Conservation (phyloP, 345 rosid species). For the Corchorus olitorius region DNA sequence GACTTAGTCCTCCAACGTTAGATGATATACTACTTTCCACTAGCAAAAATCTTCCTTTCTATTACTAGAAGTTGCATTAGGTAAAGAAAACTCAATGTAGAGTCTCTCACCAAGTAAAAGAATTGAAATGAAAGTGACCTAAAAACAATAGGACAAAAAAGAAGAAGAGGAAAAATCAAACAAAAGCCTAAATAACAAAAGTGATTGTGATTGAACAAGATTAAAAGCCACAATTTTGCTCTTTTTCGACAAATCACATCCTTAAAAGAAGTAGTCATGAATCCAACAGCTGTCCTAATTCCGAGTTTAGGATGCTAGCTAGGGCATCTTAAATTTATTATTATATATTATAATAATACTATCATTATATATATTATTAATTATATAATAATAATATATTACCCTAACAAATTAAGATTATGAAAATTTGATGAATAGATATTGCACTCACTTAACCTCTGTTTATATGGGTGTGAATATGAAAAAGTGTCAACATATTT, state of each 20-base stretch:
- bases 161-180: not conserved
- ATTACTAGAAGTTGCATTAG: conserved; percentile 4
- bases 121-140: not conserved
- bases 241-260: not conserved
- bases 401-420: too few species aligned
- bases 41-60: not conserved
- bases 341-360: too few species aligned
- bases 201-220: not conserved
- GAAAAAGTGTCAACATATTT: too few species aligned
- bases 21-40: not conserved
- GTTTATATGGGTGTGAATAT: too few species aligned
- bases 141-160: not conserved
- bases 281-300: not conserved
- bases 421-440: not conserved
- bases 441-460: not conserved
- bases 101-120: not conserved
- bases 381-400: too few species aligned
- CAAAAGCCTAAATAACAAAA: not conserved
- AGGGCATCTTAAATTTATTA: too few species aligned
- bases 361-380: too few species aligned
- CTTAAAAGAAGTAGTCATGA: not conserved
- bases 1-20: not conserved
- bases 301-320: not conserved
- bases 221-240: conserved; percentile 1
- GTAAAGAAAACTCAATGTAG: not conserved